Percentiles rank a stretch among this genome's conserved stretches.
Conservation (phyloP, 2,329 filamentous ascomycete species). For the Fusarium agapanthi region DNA sequence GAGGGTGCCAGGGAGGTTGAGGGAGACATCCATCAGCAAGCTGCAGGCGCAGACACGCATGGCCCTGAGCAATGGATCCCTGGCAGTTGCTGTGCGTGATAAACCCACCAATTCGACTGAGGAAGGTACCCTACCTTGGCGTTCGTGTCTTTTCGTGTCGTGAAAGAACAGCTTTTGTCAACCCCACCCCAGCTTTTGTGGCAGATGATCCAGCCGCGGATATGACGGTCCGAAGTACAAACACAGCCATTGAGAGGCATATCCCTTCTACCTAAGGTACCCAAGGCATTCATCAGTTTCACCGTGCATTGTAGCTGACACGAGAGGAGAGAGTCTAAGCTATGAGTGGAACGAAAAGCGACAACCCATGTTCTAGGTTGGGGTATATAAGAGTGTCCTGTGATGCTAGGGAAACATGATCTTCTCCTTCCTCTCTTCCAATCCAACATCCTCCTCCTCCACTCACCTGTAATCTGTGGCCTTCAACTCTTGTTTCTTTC, state of each 20-base stretch:
- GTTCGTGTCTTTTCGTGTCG: constrained; percentile 5
- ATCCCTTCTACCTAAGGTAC: constrained; percentile 5
- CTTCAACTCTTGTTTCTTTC: neutral
- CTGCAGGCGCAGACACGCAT: constrained; percentile 19
- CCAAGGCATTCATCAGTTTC: neutral
- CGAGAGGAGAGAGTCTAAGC: constrained; percentile 30
- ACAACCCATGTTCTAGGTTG: constrained; percentile 26
- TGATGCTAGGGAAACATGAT: constrained; percentile 19
- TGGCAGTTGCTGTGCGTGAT: constrained; percentile 17
- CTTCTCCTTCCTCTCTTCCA: neutral
- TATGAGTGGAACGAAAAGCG: constrained; percentile 22
- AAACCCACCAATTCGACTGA: constrained; percentile 30
- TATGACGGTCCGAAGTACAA: constrained; percentile 58
- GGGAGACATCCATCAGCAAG: constrained; percentile 14
- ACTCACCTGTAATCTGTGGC: neutral
- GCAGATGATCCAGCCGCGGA: constrained; percentile 53
- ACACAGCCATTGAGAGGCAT: constrained; percentile 27
- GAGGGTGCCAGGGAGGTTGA: neutral
- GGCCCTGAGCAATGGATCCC: constrained; percentile 1
- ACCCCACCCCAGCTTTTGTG: constrained; percentile 32
- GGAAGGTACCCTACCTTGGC: constrained; percentile 18
- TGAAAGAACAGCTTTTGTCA: constrained; percentile 16
- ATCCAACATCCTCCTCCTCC: neutral
- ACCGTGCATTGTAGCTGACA: constrained; percentile 18
- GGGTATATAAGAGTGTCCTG: constrained; percentile 41